Conservation (phyloP, 1,139 yeast genomes). For the Protomyces pachydermus region DNA sequence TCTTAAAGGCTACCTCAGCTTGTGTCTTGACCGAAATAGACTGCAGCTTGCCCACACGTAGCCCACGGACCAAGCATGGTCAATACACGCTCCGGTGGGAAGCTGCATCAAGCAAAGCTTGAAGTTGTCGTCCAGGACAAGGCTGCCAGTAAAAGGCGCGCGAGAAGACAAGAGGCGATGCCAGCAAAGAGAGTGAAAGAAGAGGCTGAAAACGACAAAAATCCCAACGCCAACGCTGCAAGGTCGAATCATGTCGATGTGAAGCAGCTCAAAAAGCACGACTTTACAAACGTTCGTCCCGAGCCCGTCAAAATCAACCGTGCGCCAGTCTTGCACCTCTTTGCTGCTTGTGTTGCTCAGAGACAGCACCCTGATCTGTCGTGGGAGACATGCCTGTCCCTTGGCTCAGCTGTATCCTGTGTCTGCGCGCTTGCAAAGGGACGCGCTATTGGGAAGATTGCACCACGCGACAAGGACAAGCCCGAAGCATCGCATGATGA, state of each 20-base stretch:
- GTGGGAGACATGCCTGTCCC: conserved; percentile 16
- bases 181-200: background rate
- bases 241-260: background rate
- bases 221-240: background rate
- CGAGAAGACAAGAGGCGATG: background rate
- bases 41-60: too few species aligned
- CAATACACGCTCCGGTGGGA: background rate
- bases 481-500: background rate
- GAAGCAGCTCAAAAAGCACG: conserved; percentile 11
- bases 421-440: conserved; percentile 23
- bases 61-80: background rate
- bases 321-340: conserved; percentile 18
- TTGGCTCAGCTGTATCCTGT: conserved; percentile 10
- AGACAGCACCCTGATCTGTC: conserved; percentile 2
- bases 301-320: conserved; percentile 18
- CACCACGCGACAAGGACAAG: conserved; percentile 1
- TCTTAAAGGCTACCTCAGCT: too few species aligned
- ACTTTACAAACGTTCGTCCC: background rate
- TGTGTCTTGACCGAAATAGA: too few species aligned
- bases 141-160: background rate
- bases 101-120: background rate
- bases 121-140: background rate
- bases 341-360: conserved; percentile 16
- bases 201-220: background rate
- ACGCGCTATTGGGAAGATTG: conserved; percentile 18